Base-by-base conservation (phyloP, 768 basidiomycete species). In the Phylloporus sp. region DNA sequence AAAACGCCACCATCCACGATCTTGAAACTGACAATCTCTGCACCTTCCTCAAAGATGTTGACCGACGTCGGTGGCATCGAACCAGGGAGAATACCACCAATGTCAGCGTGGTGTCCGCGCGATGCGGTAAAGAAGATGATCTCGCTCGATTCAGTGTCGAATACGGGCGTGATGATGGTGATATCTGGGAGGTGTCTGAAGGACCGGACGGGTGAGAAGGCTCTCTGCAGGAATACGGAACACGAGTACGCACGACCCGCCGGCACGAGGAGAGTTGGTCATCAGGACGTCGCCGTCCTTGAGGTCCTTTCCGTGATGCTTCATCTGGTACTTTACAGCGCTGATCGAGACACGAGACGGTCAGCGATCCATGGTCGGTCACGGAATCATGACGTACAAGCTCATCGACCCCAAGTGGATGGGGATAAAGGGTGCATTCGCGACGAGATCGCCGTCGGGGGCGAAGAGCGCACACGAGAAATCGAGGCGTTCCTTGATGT, bases 51-150 rank as follows among this genome's bases (percentile, higher is more conserved):
- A 58, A 89, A 94, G 35, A 96, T 85, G 51, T 80, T 91, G 54
- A 86, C 84, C 10, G 86, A 87, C 3, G 90, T 92, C 0, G 95
- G 93, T 0, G 94, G 94, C 94, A 97, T 98, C 29, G 88, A 92
- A 1, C 90, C 91, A 6, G 93, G 90, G 3, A 91, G 73, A 52
- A 95, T 93, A 0, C 92, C 92, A 2, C 92, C 91, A 51, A 93
- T 88, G 68, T 95, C 92, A 5, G 91, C 90, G 66, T 96, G 93
- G 63, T 97, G 93, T 0, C 90, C 93, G 42, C 94, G 78, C 11
- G 91, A 92, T 13, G 93, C 94, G 8, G 91, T 93, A 59, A 91
- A 93, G 71, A 92, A 92, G 44, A 92, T 89, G 58, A 93, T 90
- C 55, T 89, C 77, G 14, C 76, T 68, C 18, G 75, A 69, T 14